These are phyloP conservation scores for Earliella scabrosa DNA, from an alignment of 1,284 basidiomycete species.

Conservation along the genomic window DNA sequence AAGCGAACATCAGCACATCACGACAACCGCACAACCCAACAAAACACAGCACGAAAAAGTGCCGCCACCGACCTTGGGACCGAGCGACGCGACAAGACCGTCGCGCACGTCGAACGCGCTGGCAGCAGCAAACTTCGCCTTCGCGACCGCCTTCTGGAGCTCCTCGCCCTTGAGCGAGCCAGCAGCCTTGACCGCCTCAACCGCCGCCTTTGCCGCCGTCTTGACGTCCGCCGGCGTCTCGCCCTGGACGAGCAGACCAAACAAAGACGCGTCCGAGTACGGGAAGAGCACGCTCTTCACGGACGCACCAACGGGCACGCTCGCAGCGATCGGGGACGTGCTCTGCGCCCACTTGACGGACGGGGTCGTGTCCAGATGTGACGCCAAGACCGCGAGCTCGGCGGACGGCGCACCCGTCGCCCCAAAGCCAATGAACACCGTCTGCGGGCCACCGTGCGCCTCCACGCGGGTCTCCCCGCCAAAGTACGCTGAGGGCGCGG, in stretches of 20 bases:
- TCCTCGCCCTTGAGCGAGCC: conserved; percentile 68
- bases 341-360: conserved; percentile 88
- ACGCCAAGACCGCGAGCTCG: conserved; percentile 78
- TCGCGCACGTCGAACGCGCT: conserved; percentile 69
- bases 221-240: conserved; percentile 61
- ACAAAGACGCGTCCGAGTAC: conserved; percentile 89
- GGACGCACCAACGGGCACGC: conserved; percentile 54
- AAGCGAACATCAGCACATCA: too few relatives aligned
- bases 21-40: background rate
- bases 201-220: conserved; percentile 66
- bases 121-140: conserved; percentile 87
- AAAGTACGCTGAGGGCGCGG: conserved; percentile 64
- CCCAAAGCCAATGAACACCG: conserved; percentile 86
- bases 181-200: conserved; percentile 69
- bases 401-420: conserved; percentile 62
- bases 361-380: conserved; percentile 73
- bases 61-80: conserved; percentile 62
- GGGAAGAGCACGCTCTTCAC: conserved; percentile 79
- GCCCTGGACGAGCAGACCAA: conserved; percentile 80
- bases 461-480: conserved; percentile 84
- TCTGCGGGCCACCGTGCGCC: conserved; percentile 66
- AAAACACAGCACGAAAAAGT: background rate
- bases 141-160: conserved; percentile 80
- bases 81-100: conserved; percentile 67
- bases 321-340: conserved; percentile 66